Base-by-base conservation (phyloP, 2,329 filamentous ascomycete genomes). In the Septoria petroselini region DNA sequence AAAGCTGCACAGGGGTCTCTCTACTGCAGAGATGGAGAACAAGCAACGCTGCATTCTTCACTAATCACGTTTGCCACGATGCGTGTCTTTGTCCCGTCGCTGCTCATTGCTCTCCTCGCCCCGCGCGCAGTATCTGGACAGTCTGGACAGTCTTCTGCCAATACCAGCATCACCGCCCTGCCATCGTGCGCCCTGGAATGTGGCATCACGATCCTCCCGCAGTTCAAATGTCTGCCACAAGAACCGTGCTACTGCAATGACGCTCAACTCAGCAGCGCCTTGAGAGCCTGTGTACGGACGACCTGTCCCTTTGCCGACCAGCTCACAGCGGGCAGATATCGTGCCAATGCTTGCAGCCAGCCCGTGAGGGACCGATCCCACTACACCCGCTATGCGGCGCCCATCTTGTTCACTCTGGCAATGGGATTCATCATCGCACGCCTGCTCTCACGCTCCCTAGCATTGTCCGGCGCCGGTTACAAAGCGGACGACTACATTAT, bases 171-270 rank as follows among this genome's bases (percentile, higher is more conserved):
- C n/a, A n/a, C n/a, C 44, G 14, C 33, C 4, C 23, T 38, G 12
- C 43, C 43, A 27, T 23, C 25, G 14, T 46, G 43, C 43, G 43
- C 27, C 3, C 43, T 18, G 11, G 25, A 25, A 23, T 46, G 43
- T 33, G 44, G 34, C 25, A 15, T 29, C 17, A 27, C 39, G 14
- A 47, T 47, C 15, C 44, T 47, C 34, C 34, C 44, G 2, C 18
- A 27, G n/a, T 47, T 14, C 27, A 12, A 29, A 27, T 47, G 34
- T 15, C 15, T 47, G 17, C 44, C 44, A 2, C 21, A 27, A n/a
- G 25, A 47, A n/a, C 34, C 44, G 5, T 40, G 44, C 44, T 47
- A 40, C 44, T 47, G 34, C 44, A 47, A 47, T 15, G 15, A 38
- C 17, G 43, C 15, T 7, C 14, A 17, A 4, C n/a, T 46, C 14